Percentiles rank a stretch among this genome's conserved stretches.
phyloP scores from a whole-genome alignment of 805 yeast genomes.

The Metschnikowia gruessii region DNA sequence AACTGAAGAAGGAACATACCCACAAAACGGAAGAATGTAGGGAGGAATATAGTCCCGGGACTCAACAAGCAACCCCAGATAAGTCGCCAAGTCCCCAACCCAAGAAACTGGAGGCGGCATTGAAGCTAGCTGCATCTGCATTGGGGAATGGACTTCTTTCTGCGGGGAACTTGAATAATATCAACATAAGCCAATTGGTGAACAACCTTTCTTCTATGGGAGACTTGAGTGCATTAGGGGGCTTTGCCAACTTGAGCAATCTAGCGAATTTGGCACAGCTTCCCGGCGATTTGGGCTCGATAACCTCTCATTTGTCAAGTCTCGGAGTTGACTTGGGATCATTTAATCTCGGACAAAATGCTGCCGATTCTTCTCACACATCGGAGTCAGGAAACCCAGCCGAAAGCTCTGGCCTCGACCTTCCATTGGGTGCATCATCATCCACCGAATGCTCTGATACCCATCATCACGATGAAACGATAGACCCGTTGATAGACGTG shows the following conservation, averaged over 20 bases:
- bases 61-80: slow-evolving; percentile 26
- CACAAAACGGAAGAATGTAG: slow-evolving; percentile 3
- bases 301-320: slow-evolving; percentile 25
- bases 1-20: slow-evolving; percentile 3
- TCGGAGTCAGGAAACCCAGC: not conserved
- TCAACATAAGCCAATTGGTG: slow-evolving; percentile 42
- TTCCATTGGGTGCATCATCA: not conserved
- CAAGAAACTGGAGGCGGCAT: not conserved
- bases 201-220: slow-evolving; percentile 38
- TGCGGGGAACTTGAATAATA: slow-evolving; percentile 40
- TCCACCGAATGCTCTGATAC: not conserved
- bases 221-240: slow-evolving; percentile 35
- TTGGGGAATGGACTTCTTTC: slow-evolving; percentile 19
- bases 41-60: slow-evolving; percentile 12
- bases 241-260: slow-evolving; percentile 38
- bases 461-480: not conserved
- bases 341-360: slow-evolving; percentile 1
- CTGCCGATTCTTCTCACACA: not conserved
- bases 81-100: slow-evolving; percentile 23
- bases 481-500: slow-evolving; percentile 3
- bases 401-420: not conserved
- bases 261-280: slow-evolving; percentile 43
- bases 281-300: slow-evolving; percentile 38
- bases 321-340: slow-evolving; percentile 10
- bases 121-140: slow-evolving; percentile 10